Conservation (phyloP, 2,329 filamentous ascomycete genomes). For the Verticillium zaregamsianum region DNA sequence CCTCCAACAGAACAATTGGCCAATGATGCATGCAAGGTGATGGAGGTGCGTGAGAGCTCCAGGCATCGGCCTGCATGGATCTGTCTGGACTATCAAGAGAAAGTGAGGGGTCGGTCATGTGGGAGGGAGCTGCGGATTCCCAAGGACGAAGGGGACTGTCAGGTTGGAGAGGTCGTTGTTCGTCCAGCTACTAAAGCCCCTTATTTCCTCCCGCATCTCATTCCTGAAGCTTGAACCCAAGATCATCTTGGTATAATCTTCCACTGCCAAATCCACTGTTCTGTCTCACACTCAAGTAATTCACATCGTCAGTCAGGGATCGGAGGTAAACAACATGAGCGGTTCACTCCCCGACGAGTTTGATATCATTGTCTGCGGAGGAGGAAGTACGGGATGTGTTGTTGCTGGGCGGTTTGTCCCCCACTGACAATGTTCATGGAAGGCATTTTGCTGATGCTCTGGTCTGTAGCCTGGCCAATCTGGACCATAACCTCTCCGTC, state of each 20-base stretch:
- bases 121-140: neutral
- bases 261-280: neutral
- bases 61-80: neutral
- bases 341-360: constrained; percentile 64
- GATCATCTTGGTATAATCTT: neutral
- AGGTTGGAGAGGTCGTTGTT: neutral
- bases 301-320: neutral
- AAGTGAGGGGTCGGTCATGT: neutral
- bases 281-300: neutral
- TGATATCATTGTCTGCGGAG: constrained; percentile 75
- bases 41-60: neutral
- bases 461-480: constrained; percentile 59
- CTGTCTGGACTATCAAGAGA: neutral
- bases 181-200: neutral
- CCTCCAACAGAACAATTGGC: neutral
- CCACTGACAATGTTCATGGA: constrained; percentile 17
- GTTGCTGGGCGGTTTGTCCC: constrained; percentile 47
- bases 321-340: constrained; percentile 21
- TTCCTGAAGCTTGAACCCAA: neutral
- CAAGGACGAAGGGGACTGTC: neutral
- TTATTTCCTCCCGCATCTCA: neutral
- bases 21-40: neutral
- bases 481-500: constrained; percentile 69
- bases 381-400: constrained; percentile 63
- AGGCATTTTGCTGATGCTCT: constrained; percentile 36